Evolutionary conservation across 768 basidiomycete genomes (phyloP), one percentile per base, ranked within the genome.

Genomic region (Mrakia gelida): DNA sequence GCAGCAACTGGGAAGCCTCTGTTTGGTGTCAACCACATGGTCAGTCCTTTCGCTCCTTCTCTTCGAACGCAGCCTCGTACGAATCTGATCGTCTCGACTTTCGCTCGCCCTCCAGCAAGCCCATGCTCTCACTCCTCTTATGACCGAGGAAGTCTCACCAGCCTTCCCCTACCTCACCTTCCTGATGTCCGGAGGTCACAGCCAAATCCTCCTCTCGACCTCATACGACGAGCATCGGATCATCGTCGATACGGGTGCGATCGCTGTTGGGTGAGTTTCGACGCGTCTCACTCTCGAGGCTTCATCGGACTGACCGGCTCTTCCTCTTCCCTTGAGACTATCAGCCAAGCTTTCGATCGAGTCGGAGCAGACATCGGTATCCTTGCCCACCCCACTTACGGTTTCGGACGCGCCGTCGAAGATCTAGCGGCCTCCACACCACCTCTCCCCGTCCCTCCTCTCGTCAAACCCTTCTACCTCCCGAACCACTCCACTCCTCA

Each of bases 21-120:
- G 6, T 88, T 96, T 3, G 94, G 94, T 4, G 92, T 97, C 9
- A 93, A 98, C 84, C 95, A 98, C 82, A 98, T 98, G 95, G 95
- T 94, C 54, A 68, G 86, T 82, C 61, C 54, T 80, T 45, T 41
- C 15, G 21, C 71, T 61, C n/a, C 38, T 45, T 10, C 74, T 16
- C 61, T 71, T n/a, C 26, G 59, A n/a, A 16, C 56, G 26, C 13
- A 59, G 18, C 23, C 23, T 9, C 34, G 21, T 16, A 0, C 11
- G n/a, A 3, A 23, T 32, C 54, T 41, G 63, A 38, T 18, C 56
- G 16, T 70, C 34, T 52, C 34, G 16, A 38, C 71, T 43, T n/a
- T n/a, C 54, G 41, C 43, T 41, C 68, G 7, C 0, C 26, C 38
- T 28, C 15, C 9, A 95, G 94, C 94, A 95, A 93, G 95, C 92